Conservation (phyloP, 2,329 filamentous ascomycete genomes). For the Setomelanomma holmii region DNA sequence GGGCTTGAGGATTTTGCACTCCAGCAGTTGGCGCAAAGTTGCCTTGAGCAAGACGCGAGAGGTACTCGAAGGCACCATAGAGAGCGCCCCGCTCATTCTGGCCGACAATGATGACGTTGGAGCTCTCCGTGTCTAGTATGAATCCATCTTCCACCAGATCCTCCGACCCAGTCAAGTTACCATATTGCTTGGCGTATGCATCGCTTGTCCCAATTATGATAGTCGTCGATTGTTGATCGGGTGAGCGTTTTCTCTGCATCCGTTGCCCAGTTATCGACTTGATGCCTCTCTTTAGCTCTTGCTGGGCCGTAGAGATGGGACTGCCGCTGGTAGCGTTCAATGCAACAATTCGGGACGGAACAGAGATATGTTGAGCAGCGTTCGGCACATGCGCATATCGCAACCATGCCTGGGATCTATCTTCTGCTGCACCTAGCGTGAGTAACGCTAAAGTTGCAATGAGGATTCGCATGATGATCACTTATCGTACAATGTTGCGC, state of each 20-base stretch:
- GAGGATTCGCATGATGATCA: not conserved
- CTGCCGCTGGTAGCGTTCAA: conserved; percentile 62
- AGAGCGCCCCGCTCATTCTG: conserved; percentile 72
- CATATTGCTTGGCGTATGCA: conserved; percentile 51
- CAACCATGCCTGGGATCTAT: conserved; percentile 69
- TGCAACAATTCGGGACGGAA: conserved; percentile 60
- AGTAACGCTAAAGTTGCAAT: not conserved
- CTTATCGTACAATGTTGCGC: not conserved
- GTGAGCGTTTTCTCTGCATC: conserved; percentile 44
- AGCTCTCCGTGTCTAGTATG: conserved; percentile 60
- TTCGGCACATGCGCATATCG: conserved; percentile 65
- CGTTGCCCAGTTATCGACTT: conserved; percentile 63
- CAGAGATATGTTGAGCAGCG: conserved; percentile 46
- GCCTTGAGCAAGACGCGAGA: conserved; percentile 69
- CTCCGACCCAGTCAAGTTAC: conserved; percentile 39
- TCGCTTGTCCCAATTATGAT: conserved; percentile 60
- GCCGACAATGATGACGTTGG: conserved; percentile 65
- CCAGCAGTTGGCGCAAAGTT: conserved; percentile 59
- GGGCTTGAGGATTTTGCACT: conserved; percentile 64
- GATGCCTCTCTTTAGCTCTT: conserved; percentile 66
- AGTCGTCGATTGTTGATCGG: conserved; percentile 31
- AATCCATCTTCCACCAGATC: conserved; percentile 66
- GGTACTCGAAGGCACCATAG: conserved; percentile 73
- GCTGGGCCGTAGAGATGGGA: conserved; percentile 66
- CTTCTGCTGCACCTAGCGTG: conserved; percentile 56